Evolutionary conservation across 257 asterid species (phyloP).

Genomic region (Nicotiana noctiflora): DNA sequence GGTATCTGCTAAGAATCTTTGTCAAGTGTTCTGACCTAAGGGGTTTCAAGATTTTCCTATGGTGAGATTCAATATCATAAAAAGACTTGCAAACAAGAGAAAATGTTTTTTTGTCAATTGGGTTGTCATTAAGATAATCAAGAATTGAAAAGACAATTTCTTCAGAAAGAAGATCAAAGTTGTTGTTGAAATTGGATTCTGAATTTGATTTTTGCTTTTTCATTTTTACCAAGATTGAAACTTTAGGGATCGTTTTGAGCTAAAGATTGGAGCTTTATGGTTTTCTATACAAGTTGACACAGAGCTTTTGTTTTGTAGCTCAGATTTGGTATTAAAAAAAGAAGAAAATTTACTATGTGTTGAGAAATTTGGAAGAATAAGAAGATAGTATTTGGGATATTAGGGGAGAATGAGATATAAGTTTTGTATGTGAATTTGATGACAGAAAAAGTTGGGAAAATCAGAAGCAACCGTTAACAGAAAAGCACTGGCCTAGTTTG

Average conservation of each 20-base stretch:
- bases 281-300: neutral
- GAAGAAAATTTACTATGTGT: neutral
- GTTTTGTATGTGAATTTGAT: neutral
- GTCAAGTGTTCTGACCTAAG: constrained; percentile 47
- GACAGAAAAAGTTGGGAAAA: constrained; percentile 11
- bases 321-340: neutral
- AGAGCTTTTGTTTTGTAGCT: neutral
- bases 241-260: neutral
- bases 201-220: constrained; percentile 43
- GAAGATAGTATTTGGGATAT: neutral
- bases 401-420: constrained; percentile 5
- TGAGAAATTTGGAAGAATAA: neutral
- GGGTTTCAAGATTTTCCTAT: constrained; percentile 60
- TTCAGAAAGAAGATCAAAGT: constrained; percentile 62
- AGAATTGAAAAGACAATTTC: constrained; percentile 62
- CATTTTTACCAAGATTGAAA: constrained; percentile 33
- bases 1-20: constrained; percentile 44
- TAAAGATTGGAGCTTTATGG: neutral
- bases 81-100: constrained; percentile 74
- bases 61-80: constrained; percentile 53
- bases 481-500: constrained; percentile 24
- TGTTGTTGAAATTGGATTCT: constrained; percentile 32
- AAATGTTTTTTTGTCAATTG: constrained; percentile 66
- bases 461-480: constrained; percentile 43
- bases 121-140: constrained; percentile 58